Percentiles rank a stretch among this genome's conserved stretches.
Evolutionary conservation across 768 basidiomycete species (phyloP).

Genomic region (Mycena chlorophos): DNA sequence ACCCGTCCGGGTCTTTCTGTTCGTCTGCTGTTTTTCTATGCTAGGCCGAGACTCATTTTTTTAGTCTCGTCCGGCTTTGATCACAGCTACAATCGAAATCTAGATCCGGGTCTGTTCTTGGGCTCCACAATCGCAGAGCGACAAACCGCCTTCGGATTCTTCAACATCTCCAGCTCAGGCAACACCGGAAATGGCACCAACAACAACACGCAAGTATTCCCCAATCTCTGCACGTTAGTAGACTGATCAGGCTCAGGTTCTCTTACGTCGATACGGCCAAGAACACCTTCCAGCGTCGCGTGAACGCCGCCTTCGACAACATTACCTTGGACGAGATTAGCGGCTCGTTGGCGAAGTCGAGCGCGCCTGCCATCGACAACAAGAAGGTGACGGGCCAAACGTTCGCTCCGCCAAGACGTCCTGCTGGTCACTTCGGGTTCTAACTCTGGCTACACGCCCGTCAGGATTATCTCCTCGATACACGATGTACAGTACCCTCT

Average conservation of each 20-base stretch:
- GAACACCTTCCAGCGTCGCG: constrained; percentile 65
- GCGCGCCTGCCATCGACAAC: not conserved
- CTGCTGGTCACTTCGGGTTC: too few relatives aligned
- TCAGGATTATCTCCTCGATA: too few relatives aligned
- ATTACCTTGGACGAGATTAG: constrained; percentile 61
- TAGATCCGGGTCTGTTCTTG: constrained; percentile 58
- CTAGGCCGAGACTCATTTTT: not conserved
- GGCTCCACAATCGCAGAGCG: constrained; percentile 58
- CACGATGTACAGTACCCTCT: too few relatives aligned
- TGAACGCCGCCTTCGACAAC: constrained; percentile 59
- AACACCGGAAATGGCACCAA: constrained; percentile 69
- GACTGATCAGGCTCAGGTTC: constrained; percentile 34
- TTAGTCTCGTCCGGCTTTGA: constrained; percentile 58
- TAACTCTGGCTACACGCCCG: too few relatives aligned
- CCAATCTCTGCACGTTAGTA: not conserved
- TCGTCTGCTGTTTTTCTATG: constrained; percentile 16
- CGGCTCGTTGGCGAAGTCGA: constrained; percentile 41
- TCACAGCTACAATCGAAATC: constrained; percentile 64
- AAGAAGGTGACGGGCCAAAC: not conserved
- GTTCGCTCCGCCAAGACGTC: not conserved
- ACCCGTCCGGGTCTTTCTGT: constrained; percentile 39
- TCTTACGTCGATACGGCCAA: constrained; percentile 53
- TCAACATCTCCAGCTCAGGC: constrained; percentile 43
- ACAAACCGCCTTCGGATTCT: constrained; percentile 49
- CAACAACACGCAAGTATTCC: constrained; percentile 46